A percentile compares a stretch with the other conserved stretches of the same genome.
phyloP scores from a whole-genome alignment of 805 yeast genomes.

The Wickerhamiella siamensis region DNA sequence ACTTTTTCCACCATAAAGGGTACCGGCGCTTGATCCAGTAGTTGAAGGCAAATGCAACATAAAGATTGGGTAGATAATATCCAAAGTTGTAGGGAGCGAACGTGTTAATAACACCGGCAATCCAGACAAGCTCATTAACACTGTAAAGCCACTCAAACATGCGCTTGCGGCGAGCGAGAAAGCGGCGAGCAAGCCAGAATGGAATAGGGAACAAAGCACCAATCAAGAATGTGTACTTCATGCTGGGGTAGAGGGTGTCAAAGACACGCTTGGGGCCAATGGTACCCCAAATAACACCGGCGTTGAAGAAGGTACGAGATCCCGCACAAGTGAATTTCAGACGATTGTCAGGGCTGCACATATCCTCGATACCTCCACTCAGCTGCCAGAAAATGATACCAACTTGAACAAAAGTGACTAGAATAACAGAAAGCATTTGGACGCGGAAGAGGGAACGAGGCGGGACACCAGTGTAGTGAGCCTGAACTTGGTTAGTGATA shows the following conservation, averaged over 20 bases:
- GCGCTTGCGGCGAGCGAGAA: neutral
- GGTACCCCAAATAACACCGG: conserved; percentile 42
- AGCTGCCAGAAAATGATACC: conserved; percentile 14
- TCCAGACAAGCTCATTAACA: conserved; percentile 28
- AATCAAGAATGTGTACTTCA: conserved; percentile 48
- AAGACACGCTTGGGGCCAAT: conserved; percentile 42
- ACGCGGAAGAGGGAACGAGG: conserved; percentile 13
- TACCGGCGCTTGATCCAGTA: conserved; percentile 39
- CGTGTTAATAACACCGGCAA: conserved; percentile 32
- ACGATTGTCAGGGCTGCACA: conserved; percentile 27
- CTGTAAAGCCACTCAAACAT: neutral
- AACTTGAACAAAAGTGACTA: conserved; percentile 11
- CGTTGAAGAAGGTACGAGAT: conserved; percentile 32
- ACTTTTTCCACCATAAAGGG: conserved; percentile 46
- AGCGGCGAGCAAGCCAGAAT: conserved; percentile 10
- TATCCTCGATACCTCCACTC: conserved; percentile 16
- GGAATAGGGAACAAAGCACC: conserved; percentile 27
- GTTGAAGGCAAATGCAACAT: conserved; percentile 39
- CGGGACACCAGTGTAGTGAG: conserved; percentile 31
- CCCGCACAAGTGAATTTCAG: conserved; percentile 31
- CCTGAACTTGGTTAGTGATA: conserved; percentile 41
- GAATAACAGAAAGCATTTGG: conserved; percentile 9
- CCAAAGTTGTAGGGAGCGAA: conserved; percentile 17
- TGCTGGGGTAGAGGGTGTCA: conserved; percentile 40
- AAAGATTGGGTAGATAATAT: conserved; percentile 10